Percentiles rank a stretch among this genome's conserved stretches.
These are phyloP conservation scores for Linum lewisii DNA, from an alignment of 345 rosid species.

Conservation along the genomic window DNA sequence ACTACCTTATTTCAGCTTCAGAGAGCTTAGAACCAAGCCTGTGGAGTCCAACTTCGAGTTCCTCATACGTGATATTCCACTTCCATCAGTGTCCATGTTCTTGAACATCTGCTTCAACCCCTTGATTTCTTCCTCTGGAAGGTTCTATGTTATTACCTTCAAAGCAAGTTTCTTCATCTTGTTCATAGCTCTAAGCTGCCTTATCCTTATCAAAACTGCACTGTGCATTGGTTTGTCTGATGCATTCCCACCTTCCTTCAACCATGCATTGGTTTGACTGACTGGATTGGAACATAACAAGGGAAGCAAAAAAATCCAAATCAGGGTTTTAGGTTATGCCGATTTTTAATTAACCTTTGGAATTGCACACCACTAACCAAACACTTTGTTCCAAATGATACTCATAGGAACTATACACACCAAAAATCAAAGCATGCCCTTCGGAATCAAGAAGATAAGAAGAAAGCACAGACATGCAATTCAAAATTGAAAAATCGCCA, in stretches of 20 bases:
- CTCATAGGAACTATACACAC: no score
- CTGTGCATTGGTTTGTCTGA: conserved; percentile 17
- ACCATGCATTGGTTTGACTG: no score
- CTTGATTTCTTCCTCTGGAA: conserved; percentile 25
- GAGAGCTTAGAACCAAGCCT: conserved; percentile 23
- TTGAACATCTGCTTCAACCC: conserved; percentile 25
- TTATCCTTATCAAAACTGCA: conserved; percentile 20
- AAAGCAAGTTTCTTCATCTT: conserved; percentile 24
- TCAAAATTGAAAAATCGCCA: no score
- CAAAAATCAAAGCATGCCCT: no score
- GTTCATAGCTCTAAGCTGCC: conserved; percentile 28
- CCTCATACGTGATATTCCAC: conserved; percentile 29
- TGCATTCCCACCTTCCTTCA: conserved; percentile 18
- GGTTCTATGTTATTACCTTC: conserved; percentile 24
- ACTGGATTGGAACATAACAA: no score
- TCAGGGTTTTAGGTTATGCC: no score
- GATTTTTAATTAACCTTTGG: no score
- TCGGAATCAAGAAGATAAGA: no score
- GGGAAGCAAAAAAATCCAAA: no score
- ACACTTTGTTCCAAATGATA: no score
- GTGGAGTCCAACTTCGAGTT: conserved; percentile 19
- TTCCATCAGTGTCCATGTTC: conserved; percentile 25
- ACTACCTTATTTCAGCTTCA: conserved; percentile 19
- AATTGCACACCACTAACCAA: no score
- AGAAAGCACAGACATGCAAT: no score